phyloP scores from a whole-genome alignment of 352 stramenopile species.

The Phytophthora pisi region DNA sequence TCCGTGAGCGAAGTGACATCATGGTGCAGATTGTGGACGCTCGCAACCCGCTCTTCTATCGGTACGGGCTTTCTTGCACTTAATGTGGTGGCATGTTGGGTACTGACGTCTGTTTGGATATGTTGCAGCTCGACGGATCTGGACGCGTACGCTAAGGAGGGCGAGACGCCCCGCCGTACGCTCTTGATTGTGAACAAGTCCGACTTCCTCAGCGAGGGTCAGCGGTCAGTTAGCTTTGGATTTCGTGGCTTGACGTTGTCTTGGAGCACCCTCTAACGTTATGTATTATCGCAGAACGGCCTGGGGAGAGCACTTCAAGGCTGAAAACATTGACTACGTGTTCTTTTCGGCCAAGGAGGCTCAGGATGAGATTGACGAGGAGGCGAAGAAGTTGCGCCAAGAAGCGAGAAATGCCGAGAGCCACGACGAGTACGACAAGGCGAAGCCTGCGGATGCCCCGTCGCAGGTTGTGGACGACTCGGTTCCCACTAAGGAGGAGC shows the following conservation, averaged over 20 bases:
- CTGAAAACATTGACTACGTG: constrained; percentile 90
- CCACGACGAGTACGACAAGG: constrained; percentile 46
- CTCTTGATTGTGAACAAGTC: constrained; percentile 99
- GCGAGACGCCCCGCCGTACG: constrained; percentile 88
- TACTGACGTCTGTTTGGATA: constrained; percentile 13
- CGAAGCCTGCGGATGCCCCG: constrained; percentile 22
- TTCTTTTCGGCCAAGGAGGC: constrained; percentile 98
- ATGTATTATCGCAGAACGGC: constrained; percentile 45
- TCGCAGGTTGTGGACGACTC: constrained; percentile 1
- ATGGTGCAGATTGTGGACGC: constrained; percentile 99
- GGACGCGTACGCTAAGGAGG: constrained; percentile 94
- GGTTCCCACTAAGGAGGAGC: constrained; percentile 1
- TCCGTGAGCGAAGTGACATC: constrained; percentile 97
- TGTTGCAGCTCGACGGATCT: constrained; percentile 92
- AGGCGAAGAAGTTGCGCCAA: constrained; percentile 67
- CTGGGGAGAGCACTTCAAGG: constrained; percentile 96
- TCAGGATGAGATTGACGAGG: constrained; percentile 91
- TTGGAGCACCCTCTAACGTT: neutral
- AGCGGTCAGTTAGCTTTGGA: constrained; percentile 66
- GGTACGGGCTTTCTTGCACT: constrained; percentile 31
- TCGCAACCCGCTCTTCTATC: constrained; percentile 98
- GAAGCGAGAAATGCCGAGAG: constrained; percentile 41
- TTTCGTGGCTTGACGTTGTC: neutral
- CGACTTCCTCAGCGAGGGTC: constrained; percentile 95
- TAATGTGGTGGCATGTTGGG: neutral